Evolutionary conservation across 2,329 filamentous ascomycete genomes (phyloP).

Genomic region (Pyricularia sp.): DNA sequence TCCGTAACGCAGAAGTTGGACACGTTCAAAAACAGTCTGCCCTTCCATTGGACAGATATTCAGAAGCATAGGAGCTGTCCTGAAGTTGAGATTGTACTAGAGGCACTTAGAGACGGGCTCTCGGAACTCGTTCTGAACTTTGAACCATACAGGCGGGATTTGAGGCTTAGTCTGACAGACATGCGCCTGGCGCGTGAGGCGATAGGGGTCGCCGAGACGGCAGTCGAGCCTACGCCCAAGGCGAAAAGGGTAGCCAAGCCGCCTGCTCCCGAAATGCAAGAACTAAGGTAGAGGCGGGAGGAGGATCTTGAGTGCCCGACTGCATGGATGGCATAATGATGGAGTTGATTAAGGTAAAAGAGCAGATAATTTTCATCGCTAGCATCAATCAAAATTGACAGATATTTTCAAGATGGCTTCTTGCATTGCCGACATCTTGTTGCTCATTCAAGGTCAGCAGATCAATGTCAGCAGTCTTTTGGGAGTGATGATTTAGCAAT

Average conservation of each 20-base stretch:
- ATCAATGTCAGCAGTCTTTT: neutral
- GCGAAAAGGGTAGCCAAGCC: neutral
- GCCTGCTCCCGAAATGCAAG: neutral
- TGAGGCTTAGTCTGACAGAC: conserved; percentile 63
- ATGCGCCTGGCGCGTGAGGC: conserved; percentile 66
- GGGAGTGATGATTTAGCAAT: neutral
- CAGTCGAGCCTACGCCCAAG: neutral
- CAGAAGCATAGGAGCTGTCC: conserved; percentile 42
- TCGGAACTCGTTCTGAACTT: conserved; percentile 60
- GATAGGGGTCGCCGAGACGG: conserved; percentile 18
- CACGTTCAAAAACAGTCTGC: conserved; percentile 47
- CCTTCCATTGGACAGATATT: conserved; percentile 73
- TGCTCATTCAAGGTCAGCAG: neutral
- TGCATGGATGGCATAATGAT: neutral
- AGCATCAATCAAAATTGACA: neutral
- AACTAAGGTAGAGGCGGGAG: neutral
- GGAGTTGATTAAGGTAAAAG: neutral
- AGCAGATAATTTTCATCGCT: neutral
- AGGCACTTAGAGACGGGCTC: conserved; percentile 56
- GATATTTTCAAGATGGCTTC: neutral
- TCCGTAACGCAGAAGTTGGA: conserved; percentile 60
- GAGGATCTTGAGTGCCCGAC: neutral
- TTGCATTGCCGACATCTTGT: neutral
- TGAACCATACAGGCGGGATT: conserved; percentile 60
- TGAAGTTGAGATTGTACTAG: conserved; percentile 64